Conservation (phyloP, 2,329 filamentous ascomycete species). For the Fusarium piperis region DNA sequence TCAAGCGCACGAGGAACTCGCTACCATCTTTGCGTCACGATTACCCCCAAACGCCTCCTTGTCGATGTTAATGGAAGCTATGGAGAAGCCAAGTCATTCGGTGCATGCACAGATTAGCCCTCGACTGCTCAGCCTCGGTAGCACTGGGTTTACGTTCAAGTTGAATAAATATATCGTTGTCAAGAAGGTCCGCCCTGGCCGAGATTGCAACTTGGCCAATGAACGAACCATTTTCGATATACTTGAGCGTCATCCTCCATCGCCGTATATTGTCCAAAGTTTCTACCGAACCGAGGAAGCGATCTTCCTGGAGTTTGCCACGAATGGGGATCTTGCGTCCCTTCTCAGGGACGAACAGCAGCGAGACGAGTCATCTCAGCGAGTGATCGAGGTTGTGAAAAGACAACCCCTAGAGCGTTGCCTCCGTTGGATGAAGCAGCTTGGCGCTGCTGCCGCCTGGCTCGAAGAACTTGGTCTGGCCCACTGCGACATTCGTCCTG, state of each 20-base stretch:
- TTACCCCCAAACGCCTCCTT: neutral
- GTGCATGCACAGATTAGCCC: neutral
- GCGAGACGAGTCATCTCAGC: neutral
- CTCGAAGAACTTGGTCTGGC: slow-evolving; percentile 13
- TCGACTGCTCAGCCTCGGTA: slow-evolving; percentile 12
- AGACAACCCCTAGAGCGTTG: neutral
- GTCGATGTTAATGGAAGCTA: neutral
- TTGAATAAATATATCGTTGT: slow-evolving; percentile 15
- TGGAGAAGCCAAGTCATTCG: neutral
- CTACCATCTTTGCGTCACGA: neutral
- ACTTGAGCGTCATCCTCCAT: slow-evolving; percentile 9
- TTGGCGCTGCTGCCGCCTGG: slow-evolving; percentile 15
- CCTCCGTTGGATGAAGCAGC: slow-evolving; percentile 16
- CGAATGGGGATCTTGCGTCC: neutral
- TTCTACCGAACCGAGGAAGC: slow-evolving; percentile 3
- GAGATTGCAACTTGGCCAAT: neutral
- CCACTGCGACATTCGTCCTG: slow-evolving; percentile 17
- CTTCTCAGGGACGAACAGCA: slow-evolving; percentile 6
- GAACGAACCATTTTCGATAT: slow-evolving; percentile 14
- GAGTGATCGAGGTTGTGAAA: slow-evolving; percentile 7
- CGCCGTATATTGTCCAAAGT: slow-evolving; percentile 19
- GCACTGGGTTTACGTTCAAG: slow-evolving; percentile 17
- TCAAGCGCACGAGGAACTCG: no score
- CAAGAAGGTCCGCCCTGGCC: slow-evolving; percentile 15
- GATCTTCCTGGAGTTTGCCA: slow-evolving; percentile 19